Evolutionary conservation across 2,329 filamentous ascomycete species (phyloP).

Genomic region (Hypomyces rosellus): DNA sequence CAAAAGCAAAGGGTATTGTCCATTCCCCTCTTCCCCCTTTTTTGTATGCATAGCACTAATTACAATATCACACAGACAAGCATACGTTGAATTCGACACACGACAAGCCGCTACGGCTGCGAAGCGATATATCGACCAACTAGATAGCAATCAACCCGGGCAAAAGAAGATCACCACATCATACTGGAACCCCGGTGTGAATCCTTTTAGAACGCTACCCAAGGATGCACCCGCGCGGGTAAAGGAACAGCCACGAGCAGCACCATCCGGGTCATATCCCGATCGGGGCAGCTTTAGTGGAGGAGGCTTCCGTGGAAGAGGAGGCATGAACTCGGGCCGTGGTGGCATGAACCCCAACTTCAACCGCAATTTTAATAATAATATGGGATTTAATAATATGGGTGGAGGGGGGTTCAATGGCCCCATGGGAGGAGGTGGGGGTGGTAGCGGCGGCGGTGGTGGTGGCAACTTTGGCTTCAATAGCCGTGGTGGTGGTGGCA

Average conservation of each 20-base stretch:
- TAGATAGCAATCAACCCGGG: constrained; percentile 46
- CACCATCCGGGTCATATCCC: constrained; percentile 43
- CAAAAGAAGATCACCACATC: constrained; percentile 67
- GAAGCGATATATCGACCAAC: constrained; percentile 72
- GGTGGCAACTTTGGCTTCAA: constrained; percentile 48
- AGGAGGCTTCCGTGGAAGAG: constrained; percentile 49
- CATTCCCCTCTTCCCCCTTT: not conserved
- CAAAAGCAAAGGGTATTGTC: constrained; percentile 93
- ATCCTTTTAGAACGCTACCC: constrained; percentile 85
- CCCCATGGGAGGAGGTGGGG: constrained; percentile 39
- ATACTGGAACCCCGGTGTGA: constrained; percentile 70
- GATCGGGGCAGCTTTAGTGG: constrained; percentile 41
- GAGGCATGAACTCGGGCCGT: constrained; percentile 36
- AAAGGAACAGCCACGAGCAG: constrained; percentile 56
- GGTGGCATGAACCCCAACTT: constrained; percentile 44
- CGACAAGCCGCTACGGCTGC: constrained; percentile 79
- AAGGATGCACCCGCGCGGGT: constrained; percentile 69
- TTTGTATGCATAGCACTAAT: not conserved
- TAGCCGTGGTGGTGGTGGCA: constrained; percentile 29
- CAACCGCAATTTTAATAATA: constrained; percentile 37
- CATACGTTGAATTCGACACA: constrained; percentile 78
- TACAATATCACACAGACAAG: constrained; percentile 45
- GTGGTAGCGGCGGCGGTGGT: constrained; percentile 40
- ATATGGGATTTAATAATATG: constrained; percentile 16
- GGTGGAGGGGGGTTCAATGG: constrained; percentile 37